phyloP scores from a whole-genome alignment of 495 filamentous ascomycete genomes.

The Neurospora terricola region DNA sequence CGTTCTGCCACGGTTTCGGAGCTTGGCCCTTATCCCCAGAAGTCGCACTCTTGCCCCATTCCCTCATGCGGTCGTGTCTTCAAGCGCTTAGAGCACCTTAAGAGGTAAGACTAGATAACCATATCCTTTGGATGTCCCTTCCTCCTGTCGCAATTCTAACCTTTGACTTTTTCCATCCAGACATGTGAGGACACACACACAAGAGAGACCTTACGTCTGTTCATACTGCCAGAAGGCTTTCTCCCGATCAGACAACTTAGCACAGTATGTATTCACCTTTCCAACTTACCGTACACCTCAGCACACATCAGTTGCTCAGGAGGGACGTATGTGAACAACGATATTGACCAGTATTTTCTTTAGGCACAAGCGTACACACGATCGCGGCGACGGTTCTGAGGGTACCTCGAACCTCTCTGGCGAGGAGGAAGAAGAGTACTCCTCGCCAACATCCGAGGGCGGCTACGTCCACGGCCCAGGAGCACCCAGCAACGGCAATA shows the following conservation, averaged over 20 bases:
- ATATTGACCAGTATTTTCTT: slow-evolving; percentile 13
- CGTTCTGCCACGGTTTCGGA: slow-evolving; percentile 96
- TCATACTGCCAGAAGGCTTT: slow-evolving; percentile 97
- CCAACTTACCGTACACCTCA: slow-evolving; percentile 8
- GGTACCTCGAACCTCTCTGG: slow-evolving; percentile 54
- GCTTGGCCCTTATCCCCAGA: slow-evolving; percentile 89
- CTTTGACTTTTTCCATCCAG: slow-evolving; percentile 47
- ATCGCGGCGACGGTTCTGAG: slow-evolving; percentile 63
- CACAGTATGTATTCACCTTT: slow-evolving; percentile 62
- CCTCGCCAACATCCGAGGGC: slow-evolving; percentile 52
- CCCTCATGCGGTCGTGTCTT: slow-evolving; percentile 94
- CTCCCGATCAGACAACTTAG: slow-evolving; percentile 94
- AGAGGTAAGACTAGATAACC: slow-evolving; percentile 63
- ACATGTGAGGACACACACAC: slow-evolving; percentile 98
- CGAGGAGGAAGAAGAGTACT: slow-evolving; percentile 67
- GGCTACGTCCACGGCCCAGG: slow-evolving; percentile 39
- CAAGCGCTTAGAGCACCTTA: slow-evolving; percentile 97
- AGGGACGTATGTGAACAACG: slow-evolving; percentile 9
- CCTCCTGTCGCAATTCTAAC: slow-evolving; percentile 41
- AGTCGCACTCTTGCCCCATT: slow-evolving; percentile 98
- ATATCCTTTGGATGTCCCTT: slow-evolving; percentile 35
- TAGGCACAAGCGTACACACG: slow-evolving; percentile 93
- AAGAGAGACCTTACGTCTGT: slow-evolving; percentile 97
- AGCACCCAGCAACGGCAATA: slow-evolving; percentile 29
- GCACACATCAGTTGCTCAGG: slow-evolving; percentile 11